Base-by-base conservation (phyloP, 1,139 yeast species). In the Candida sojae region DNA sequence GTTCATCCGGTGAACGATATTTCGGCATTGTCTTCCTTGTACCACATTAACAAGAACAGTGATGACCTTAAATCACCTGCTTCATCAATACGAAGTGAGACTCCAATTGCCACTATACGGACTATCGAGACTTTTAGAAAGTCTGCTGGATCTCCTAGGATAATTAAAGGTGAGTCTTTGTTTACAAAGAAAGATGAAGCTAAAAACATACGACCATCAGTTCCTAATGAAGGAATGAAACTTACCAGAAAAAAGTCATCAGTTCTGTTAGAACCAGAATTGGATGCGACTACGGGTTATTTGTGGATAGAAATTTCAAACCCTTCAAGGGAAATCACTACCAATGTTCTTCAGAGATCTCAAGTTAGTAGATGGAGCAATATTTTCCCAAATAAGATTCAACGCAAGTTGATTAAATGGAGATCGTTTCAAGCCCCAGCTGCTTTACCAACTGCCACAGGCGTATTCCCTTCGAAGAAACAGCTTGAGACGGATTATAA, bases 351-450 rank as follows among this genome's bases (percentile, higher is more conserved):
- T 11, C 67, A 67, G 13, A 63, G 58, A 46, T 50, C 60, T 80
- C 88, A 38, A 33, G 55, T 57, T 7, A 71, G 77, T 41, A 78
- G 96, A 53, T 95, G 99, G 99, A 85, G 84, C 48, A 90, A 88
- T 64, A 95, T 89, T 0, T 88, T 89, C 59, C 96, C 97, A 0
- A 76, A 78, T 11, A 79, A 80, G 40, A 81, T 84, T 25, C 82
- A 80, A 46, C 72, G 91, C 42, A 79, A 83, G 55, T 74, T 81
- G 10, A 86, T 92, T 41, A 92, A 92, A 61, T 95, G 99, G 99
- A 80, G 89, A 49, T 92, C 98, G 0, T 75, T 95, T 48, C 87
- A 90, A 33, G 83, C 97, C 0, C 99, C 99, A 0, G 98, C 98
- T 0, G 86, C 96, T 4, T 70, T 95, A 25, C 99, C 99, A 0